Evolutionary conservation across 495 filamentous ascomycete genomes (phyloP), one percentile per base, ranked within the genome.

Genomic region (Lichina pygmaea): DNA sequence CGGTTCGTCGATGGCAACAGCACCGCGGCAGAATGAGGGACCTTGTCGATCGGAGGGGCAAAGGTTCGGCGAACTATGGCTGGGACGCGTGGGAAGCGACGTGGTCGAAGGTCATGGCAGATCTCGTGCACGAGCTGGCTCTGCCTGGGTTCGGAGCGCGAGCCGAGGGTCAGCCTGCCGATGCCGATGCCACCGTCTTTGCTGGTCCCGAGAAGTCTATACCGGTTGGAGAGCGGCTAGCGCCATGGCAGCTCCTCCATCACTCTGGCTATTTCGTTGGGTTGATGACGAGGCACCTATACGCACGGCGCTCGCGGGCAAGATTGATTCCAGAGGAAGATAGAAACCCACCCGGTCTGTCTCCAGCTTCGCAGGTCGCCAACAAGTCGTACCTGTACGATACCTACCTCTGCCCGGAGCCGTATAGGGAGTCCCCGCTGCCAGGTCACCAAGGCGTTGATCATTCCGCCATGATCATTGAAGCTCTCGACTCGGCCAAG

Each of bases 181-280:
- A 50, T 4, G 46, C 50, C 6, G 42, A 47, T 8, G 17, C 44
- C 17, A 41, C 44, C 8, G 57, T 78, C 7, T 84, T 68, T 51
- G 63, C 70, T 11, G 58, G 55, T 8, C 73, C 74, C 0, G 83
- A 92, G 52, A 91, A 86, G 57, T 62, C 61, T 4, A 60, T 75
- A 9, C 61, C 73, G 34, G 63, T 70, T 6, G 60, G 60, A 3
- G 82, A 91, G 51, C 62, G 71, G 40, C 58, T 84, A 8, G 66
- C 67, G 37, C 81, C 85, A 0, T 86, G 75, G 73, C 77, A 94
- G 46, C 58, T 73, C 9, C 65, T 94, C 6, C 85, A 93, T 48
- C 86, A 94, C 51, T 61, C 78, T 10, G 86, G 85, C 0, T 94
- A 91, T 55, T 94, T 86, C 81, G 72, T 80, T 44, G 68, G 73